Percentiles rank a stretch among this genome's conserved stretches.
Evolutionary conservation across 2,329 filamentous ascomycete species (phyloP).

Genomic region (Coniochaeta sp.): DNA sequence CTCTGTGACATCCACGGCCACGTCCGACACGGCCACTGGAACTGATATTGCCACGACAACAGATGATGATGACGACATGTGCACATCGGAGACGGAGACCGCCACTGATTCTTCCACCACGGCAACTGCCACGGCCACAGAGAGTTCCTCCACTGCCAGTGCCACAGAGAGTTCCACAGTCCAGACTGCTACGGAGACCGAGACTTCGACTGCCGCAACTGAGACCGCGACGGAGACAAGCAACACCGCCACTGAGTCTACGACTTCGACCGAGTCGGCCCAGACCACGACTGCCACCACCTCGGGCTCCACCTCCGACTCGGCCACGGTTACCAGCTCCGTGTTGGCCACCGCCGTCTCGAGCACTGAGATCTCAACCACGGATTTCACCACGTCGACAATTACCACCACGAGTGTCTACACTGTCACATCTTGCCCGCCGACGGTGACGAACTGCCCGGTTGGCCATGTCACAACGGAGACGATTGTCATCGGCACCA

Average conservation of each 20-base stretch:
- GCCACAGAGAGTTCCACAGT: background rate
- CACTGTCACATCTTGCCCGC: background rate
- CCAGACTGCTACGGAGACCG: too few species aligned
- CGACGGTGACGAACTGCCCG: background rate
- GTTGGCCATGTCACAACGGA: background rate
- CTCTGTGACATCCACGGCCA: background rate
- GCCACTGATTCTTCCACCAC: background rate
- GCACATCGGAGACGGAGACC: background rate
- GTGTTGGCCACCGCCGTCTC: background rate
- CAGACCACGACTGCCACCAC: too few species aligned
- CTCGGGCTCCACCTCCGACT: background rate
- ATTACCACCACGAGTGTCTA: background rate
- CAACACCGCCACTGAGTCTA: too few species aligned
- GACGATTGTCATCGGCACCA: background rate
- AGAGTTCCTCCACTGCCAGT: background rate
- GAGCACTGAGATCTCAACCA: background rate
- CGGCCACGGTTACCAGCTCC: background rate
- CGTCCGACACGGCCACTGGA: too few species aligned
- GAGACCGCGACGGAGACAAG: too few species aligned
- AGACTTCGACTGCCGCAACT: background rate
- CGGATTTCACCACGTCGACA: background rate
- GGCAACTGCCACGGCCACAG: background rate
- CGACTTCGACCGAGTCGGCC: too few species aligned
- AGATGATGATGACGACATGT: background rate
- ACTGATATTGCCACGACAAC: background rate